phyloP scores from a whole-genome alignment of 257 asterid species.

The Haberlea rhodopensis region DNA sequence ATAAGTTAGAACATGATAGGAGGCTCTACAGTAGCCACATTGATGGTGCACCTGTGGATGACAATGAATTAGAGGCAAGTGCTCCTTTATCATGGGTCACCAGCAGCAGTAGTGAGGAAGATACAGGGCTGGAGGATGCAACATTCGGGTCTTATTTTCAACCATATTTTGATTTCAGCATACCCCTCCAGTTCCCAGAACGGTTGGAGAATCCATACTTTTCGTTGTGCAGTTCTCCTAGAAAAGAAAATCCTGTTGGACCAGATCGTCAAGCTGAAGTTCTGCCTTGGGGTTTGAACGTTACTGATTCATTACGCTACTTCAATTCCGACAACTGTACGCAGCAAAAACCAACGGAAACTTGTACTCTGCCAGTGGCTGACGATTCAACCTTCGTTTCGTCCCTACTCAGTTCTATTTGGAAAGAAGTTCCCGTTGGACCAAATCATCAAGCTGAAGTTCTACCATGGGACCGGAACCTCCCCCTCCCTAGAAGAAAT shows the following conservation, averaged over 20 bases:
- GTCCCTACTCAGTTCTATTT: conserved; percentile 35
- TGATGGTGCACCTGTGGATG: conserved; percentile 27
- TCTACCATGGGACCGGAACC: conserved; percentile 45
- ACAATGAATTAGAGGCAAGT: conserved; percentile 32
- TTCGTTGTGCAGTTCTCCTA: conserved; percentile 38
- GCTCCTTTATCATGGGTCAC: conserved; percentile 44
- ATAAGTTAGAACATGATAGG: conserved; percentile 18
- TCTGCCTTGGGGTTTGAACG: conserved; percentile 34
- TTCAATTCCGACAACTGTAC: not conserved
- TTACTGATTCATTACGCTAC: not conserved
- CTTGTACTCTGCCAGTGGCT: not conserved
- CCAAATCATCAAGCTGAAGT: conserved; percentile 61
- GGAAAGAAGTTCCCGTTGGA: conserved; percentile 68
- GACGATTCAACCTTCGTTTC: not conserved
- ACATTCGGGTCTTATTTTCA: conserved; percentile 32
- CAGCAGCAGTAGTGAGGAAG: conserved; percentile 48
- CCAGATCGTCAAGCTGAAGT: conserved; percentile 45
- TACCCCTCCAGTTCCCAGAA: conserved; percentile 35
- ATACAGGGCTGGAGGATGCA: conserved; percentile 34
- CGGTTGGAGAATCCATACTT: conserved; percentile 39
- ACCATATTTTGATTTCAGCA: conserved; percentile 34
- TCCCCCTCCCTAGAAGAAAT: conserved; percentile 21
- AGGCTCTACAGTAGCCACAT: conserved; percentile 25
- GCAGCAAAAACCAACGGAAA: not conserved
- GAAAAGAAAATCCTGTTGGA: conserved; percentile 65